Evolutionary conservation across 495 filamentous ascomycete genomes (phyloP).

Genomic region (Tuber indicum): DNA sequence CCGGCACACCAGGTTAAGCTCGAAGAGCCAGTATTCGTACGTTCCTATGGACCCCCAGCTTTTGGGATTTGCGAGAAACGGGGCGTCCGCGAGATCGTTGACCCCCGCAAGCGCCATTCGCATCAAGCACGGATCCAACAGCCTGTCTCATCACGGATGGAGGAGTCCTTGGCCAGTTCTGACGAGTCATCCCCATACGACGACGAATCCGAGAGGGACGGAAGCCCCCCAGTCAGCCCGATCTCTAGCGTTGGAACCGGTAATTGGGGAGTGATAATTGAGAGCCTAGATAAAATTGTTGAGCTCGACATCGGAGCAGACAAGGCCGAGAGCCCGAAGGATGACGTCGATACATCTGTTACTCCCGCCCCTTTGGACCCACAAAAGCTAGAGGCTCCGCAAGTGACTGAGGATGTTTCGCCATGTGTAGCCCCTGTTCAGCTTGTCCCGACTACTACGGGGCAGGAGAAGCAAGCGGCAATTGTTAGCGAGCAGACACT

Average conservation of each 20-base stretch:
- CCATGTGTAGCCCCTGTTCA: neutral
- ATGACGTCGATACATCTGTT: constrained; percentile 10
- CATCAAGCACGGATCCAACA: constrained; percentile 28
- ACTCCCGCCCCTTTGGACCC: neutral
- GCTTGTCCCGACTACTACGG: neutral
- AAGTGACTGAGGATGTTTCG: neutral
- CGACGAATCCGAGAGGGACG: constrained; percentile 22
- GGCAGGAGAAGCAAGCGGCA: constrained; percentile 7
- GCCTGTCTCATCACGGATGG: constrained; percentile 22
- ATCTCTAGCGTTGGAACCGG: constrained; percentile 31
- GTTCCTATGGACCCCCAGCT: constrained; percentile 21
- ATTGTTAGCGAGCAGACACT: constrained; percentile 7
- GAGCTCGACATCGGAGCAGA: constrained; percentile 17
- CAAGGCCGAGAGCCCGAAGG: constrained; percentile 9
- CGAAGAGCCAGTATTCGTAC: constrained; percentile 3
- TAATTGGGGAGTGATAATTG: constrained; percentile 21
- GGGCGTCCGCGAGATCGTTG: constrained; percentile 31
- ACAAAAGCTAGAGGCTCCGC: constrained; percentile 11
- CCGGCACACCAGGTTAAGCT: neutral
- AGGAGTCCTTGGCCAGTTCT: constrained; percentile 33
- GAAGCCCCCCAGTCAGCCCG: constrained; percentile 28
- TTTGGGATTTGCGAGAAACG: constrained; percentile 36
- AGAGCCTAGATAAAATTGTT: constrained; percentile 32
- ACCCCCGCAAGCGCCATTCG: constrained; percentile 21
- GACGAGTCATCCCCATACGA: constrained; percentile 31